A percentile compares a stretch with the other conserved stretches of the same genome.
These are phyloP conservation scores for Carallia brachiata DNA, from an alignment of 345 rosid genomes.

Conservation along the genomic window DNA sequence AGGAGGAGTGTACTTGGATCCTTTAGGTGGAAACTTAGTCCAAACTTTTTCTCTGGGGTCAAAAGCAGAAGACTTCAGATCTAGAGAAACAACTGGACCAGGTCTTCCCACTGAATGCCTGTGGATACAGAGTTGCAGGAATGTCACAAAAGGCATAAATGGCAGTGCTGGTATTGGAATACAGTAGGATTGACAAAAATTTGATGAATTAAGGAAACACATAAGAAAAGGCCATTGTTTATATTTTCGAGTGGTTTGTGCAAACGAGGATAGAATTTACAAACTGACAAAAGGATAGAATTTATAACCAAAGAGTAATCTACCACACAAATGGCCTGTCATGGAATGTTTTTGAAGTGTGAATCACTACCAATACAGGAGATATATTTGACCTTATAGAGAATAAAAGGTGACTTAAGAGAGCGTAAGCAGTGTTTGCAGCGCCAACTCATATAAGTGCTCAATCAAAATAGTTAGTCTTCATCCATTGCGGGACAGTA, in stretches of 20 bases:
- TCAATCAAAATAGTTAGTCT: background rate
- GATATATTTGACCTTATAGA: no score
- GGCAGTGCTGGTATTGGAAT: no score
- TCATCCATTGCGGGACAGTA: background rate
- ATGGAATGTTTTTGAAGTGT: no score
- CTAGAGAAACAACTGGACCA: slow-evolving; percentile 81
- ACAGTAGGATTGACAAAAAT: no score
- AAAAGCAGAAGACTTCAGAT: slow-evolving; percentile 82
- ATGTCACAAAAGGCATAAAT: background rate
- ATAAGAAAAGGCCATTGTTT: no score
- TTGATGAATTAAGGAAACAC: no score
- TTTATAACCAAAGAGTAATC: no score
- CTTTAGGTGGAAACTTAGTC: slow-evolving; percentile 94
- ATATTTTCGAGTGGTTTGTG: no score
- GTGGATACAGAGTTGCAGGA: slow-evolving; percentile 9
- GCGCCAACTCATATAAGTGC: background rate
- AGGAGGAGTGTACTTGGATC: slow-evolving; percentile 93
- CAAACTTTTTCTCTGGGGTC: slow-evolving; percentile 95
- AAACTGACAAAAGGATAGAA: no score
- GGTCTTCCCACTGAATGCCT: slow-evolving; percentile 96
- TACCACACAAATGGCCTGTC: no score
- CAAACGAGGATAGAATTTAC: no score
- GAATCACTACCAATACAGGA: background rate
- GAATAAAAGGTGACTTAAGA: no score
- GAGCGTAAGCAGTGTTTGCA: background rate